Base-by-base conservation (phyloP, 2,329 filamentous ascomycete genomes). In the Ramichloridium luteum region DNA sequence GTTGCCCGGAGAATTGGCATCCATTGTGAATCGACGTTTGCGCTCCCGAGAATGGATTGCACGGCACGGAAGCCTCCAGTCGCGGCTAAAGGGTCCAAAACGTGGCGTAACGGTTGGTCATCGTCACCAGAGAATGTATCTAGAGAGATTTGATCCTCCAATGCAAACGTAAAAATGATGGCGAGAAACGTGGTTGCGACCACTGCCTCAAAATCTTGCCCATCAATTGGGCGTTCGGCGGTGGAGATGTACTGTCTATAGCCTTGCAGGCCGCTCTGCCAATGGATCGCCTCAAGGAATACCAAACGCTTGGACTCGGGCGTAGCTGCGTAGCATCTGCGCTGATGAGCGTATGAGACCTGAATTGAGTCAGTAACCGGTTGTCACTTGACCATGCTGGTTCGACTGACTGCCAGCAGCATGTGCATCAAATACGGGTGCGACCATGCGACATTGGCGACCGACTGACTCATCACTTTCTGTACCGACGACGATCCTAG, bases 401-500 rank as follows among this genome's bases (percentile, higher is more conserved):
- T n/a, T n/a, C n/a, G n/a, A 39, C 44, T 15, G 29, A 45, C 38
- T 8, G 44, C 44, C 9, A 47, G 30, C 10, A 39, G 30, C 37
- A 47, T 36, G 18, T 45, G 42, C 40, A 44, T 47, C 3, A 47
- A 34, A 12, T 37, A 40, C 2, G 40, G 37, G 26, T 36, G 27
- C n/a, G 34, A 17, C 40, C 43, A 47, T 12, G 36, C 38, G 13
- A 32, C 25, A 8, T 32, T 35, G 10, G 31, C 29, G 3, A 43
- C 40, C 13, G 36, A 30, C 15, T 18, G 11, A 11, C 40, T 40
- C 37, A 47, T 41, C 15, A 45, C 33, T 5, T 13, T 10, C 10
- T 30, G 30, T 9, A 35, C 28, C 13, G 12, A 20, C 11, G 25
- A 15, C 6, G 32, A 36, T 9, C 42, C 44, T 10, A 47, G 30